Percentiles rank a stretch among this genome's conserved stretches.
Evolutionary conservation across 176 grass and related monocot species (phyloP).

Genomic region (Oryza punctata): DNA sequence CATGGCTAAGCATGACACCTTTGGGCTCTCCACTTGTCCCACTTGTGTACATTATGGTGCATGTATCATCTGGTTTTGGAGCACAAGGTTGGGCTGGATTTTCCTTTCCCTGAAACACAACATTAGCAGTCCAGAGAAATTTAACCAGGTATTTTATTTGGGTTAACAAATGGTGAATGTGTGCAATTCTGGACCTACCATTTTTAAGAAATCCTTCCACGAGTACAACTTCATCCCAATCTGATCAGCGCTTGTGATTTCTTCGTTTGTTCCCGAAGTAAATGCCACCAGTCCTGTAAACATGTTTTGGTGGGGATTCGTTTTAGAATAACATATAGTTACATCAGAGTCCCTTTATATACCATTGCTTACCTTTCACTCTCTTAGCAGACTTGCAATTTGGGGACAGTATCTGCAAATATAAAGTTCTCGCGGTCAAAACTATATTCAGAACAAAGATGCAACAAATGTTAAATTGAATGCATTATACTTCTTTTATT

Average conservation of each 20-base stretch:
- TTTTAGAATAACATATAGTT: background rate
- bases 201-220: constrained; percentile 76
- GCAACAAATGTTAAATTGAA: background rate
- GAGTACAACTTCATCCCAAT: constrained; percentile 67
- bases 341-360: background rate
- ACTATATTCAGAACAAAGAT: background rate
- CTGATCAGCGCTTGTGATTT: constrained; percentile 45
- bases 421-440: background rate
- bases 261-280: constrained; percentile 60
- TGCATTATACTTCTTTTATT: constrained; percentile 69
- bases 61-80: constrained; percentile 69
- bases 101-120: constrained; percentile 71
- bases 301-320: background rate
- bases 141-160: constrained; percentile 35
- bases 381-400: constrained; percentile 53
- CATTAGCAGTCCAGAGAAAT: constrained; percentile 26
- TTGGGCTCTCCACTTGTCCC: constrained; percentile 94
- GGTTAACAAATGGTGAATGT: background rate
- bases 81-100: constrained; percentile 58
- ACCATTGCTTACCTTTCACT: constrained; percentile 63
- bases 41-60: constrained; percentile 99
- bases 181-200: constrained; percentile 55
- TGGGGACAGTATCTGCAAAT: constrained; percentile 58
- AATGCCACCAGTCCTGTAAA: constrained; percentile 77
- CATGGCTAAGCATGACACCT: constrained; percentile 89